Base-by-base conservation (phyloP, 2,329 filamentous ascomycete species). In the Fusarium devonianum region DNA sequence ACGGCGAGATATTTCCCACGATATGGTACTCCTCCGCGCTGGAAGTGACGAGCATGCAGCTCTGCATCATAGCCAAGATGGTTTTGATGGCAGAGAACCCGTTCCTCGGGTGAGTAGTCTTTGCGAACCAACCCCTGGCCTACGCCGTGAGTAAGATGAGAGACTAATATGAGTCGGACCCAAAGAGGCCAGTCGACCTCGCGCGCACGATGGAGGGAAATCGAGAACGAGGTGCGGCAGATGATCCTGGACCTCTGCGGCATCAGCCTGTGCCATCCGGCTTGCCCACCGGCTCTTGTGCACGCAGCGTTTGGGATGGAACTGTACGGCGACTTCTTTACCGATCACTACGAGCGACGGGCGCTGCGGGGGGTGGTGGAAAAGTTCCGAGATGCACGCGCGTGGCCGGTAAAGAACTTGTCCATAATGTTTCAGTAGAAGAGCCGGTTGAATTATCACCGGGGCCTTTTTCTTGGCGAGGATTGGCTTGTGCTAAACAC, bases 251-350 rank as follows among this genome's bases (percentile, higher is more conserved):
- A 75, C 38, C 63, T 74, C 1, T 74, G 72, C 26, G 72, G 72
- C n/a, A 73, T 74, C 10, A 69, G 71, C 3, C 62, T 75, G 9
- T 73, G 72, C 33, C 71, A 75, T 28, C 68, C 71, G 0, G 66
- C 60, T 0, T 74, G 69, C 3, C 71, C 72, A 0, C 72, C 72
- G 0, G 71, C 71, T 2, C 63, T 75, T 3, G 69, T 75, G 3
- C 72, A 74, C 6, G 69, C 72, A 0, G 70, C 69, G 0, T 70
- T 74, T 25, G 71, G 72, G 4, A 73, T 75, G 51, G 70, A 74
- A 59, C 49, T 74, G n/a, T 75, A 74, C 18, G 71, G 72, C 1
- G 72, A 75, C 39, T 75, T 73, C 35, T 75, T 75, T 49, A 74
- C 71, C 2, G 72, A 75, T 41, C 64, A 61, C 8, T 74, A 72